phyloP scores from a whole-genome alignment of 1,284 basidiomycete species.

The Malassezia dermatis region DNA sequence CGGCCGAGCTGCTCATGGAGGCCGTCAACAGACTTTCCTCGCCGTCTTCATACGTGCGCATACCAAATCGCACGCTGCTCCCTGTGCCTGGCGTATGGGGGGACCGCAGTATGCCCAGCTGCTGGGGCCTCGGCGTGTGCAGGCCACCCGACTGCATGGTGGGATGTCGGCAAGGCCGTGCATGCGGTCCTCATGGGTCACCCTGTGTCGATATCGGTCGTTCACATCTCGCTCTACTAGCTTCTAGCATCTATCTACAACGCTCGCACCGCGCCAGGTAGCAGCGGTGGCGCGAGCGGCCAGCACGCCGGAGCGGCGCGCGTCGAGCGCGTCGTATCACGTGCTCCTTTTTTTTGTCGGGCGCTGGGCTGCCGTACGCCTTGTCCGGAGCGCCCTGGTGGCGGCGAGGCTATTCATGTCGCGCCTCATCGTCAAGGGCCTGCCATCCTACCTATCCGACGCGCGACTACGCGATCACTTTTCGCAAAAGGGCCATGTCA shows the following conservation, averaged over 20 bases:
- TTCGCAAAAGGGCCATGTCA: constrained; percentile 54
- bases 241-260: background rate
- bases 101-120: constrained; percentile 16
- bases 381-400: background rate
- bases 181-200: no score
- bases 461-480: constrained; percentile 63
- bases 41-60: constrained; percentile 23
- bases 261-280: background rate
- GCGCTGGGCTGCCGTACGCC: background rate
- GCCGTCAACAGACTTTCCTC: constrained; percentile 22
- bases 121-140: constrained; percentile 1
- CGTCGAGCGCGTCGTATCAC: background rate
- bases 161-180: background rate
- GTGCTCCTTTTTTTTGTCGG: background rate
- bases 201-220: no score
- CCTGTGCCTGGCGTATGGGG: constrained; percentile 23
- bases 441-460: constrained; percentile 65
- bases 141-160: constrained; percentile 5
- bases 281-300: background rate
- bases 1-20: constrained; percentile 5
- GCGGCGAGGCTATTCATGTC: constrained; percentile 52
- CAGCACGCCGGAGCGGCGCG: background rate
- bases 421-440: constrained; percentile 78
- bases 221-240: no score
- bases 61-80: constrained; percentile 21